Conservation (phyloP, 129 eudicot genomes). For the Glebionis coronaria region DNA sequence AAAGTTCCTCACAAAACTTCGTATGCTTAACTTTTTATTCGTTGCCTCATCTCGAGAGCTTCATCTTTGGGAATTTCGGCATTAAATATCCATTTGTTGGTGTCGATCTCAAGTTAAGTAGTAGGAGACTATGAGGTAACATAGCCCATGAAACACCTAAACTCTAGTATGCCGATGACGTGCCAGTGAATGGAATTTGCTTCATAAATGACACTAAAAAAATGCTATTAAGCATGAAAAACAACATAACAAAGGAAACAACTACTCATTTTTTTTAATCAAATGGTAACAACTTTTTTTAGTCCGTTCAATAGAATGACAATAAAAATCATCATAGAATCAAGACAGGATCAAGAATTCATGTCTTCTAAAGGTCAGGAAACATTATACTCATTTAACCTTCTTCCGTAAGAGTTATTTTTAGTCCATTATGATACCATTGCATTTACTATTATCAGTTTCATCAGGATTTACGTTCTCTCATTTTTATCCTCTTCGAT, state of each 20-base stretch:
- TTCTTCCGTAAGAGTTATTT: too few species aligned
- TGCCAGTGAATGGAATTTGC: background rate
- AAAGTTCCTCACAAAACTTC: constrained; percentile 8
- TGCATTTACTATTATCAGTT: too few species aligned
- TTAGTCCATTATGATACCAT: too few species aligned
- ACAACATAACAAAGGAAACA: too few species aligned
- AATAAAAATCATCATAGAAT: too few species aligned
- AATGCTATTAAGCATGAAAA: too few species aligned
- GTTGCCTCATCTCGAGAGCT: background rate
- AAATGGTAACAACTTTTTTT: too few species aligned
- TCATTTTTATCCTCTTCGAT: too few species aligned
- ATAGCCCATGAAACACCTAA: background rate
- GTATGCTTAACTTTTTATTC: background rate
- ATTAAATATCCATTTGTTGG: background rate
- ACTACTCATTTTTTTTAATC: too few species aligned
- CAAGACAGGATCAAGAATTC: too few species aligned
- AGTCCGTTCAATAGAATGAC: too few species aligned
- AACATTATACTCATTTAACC: background rate
- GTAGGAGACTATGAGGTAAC: background rate
- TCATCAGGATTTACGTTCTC: too few species aligned
- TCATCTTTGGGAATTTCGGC: background rate
- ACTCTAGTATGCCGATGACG: background rate
- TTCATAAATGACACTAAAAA: background rate
- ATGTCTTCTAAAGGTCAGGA: background rate
- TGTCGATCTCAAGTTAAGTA: background rate